Percentiles rank a stretch among this genome's conserved stretches.
Evolutionary conservation across 306 rosid genomes (phyloP).

Genomic region (Dryas alaskensis): DNA sequence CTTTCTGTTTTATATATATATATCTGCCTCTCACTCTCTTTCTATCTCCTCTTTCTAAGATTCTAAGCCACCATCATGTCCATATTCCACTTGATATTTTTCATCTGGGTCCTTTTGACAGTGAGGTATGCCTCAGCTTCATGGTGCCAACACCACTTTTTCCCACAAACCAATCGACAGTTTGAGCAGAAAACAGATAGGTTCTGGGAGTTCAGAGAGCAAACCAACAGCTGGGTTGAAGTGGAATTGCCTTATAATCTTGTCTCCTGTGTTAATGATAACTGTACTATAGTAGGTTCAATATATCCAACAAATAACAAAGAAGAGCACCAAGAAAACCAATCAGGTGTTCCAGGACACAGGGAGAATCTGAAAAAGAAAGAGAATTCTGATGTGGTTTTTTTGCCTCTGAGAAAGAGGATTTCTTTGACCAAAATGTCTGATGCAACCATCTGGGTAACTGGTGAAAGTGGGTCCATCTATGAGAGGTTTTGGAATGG

Average conservation of each 20-base stretch:
- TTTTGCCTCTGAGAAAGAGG: slow-evolving; percentile 63
- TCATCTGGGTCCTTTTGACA: slow-evolving; percentile 45
- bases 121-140: slow-evolving; percentile 40
- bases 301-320: slow-evolving; percentile 18
- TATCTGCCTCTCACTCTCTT: neutral
- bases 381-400: slow-evolving; percentile 20
- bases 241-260: slow-evolving; percentile 71
- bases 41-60: neutral
- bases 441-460: slow-evolving; percentile 76
- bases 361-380: slow-evolving; percentile 25
- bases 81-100: slow-evolving; percentile 45
- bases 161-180: slow-evolving; percentile 35
- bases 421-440: slow-evolving; percentile 75
- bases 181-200: slow-evolving; percentile 77
- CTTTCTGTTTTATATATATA: slow-evolving; percentile 20
- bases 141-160: slow-evolving; percentile 51
- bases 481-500: slow-evolving; percentile 98
- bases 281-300: slow-evolving; percentile 41
- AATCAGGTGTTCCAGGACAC: slow-evolving; percentile 29
- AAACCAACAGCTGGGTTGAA: slow-evolving; percentile 74
- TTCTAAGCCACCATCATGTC: slow-evolving; percentile 46
- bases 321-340: slow-evolving; percentile 23
- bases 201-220: slow-evolving; percentile 77
- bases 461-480: slow-evolving; percentile 84
- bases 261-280: slow-evolving; percentile 47